phyloP scores from a whole-genome alignment of 106 monocot species.

The Dendrobium nobile region DNA sequence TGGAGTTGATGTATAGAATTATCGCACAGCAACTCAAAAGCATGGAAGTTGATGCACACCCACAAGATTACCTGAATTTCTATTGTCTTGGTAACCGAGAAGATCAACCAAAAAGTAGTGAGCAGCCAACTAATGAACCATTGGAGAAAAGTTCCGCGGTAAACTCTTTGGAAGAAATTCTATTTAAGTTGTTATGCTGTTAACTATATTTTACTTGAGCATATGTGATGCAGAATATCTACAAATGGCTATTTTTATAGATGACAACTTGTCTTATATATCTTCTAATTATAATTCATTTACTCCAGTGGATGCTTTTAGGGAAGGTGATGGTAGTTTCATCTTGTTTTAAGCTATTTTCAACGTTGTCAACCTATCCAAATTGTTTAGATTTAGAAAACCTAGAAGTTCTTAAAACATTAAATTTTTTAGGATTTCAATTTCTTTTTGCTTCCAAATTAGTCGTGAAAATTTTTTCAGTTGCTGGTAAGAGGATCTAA shows the following conservation, averaged over 20 bases:
- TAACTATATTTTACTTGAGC: neutral
- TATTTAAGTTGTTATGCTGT: neutral
- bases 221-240: neutral
- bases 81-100: slow-evolving; percentile 77
- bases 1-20: slow-evolving; percentile 68
- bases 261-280: neutral
- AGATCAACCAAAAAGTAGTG: slow-evolving; percentile 25
- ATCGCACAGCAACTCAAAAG: slow-evolving; percentile 42
- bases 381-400: neutral
- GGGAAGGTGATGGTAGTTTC: neutral
- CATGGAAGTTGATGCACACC: slow-evolving; percentile 38
- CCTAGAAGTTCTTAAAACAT: neutral
- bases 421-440: neutral
- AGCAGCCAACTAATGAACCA: slow-evolving; percentile 16
- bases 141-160: slow-evolving; percentile 41
- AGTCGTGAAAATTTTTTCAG: neutral
- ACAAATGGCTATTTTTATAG: neutral
- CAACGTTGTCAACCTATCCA: neutral
- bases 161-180: slow-evolving; percentile 1
- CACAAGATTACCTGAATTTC: slow-evolving; percentile 74
- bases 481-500: neutral
- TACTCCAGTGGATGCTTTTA: neutral
- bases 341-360: neutral
- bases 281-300: neutral
- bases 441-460: neutral